Conservation (phyloP, 805 yeast genomes). For the Nakazawaea sp. region DNA sequence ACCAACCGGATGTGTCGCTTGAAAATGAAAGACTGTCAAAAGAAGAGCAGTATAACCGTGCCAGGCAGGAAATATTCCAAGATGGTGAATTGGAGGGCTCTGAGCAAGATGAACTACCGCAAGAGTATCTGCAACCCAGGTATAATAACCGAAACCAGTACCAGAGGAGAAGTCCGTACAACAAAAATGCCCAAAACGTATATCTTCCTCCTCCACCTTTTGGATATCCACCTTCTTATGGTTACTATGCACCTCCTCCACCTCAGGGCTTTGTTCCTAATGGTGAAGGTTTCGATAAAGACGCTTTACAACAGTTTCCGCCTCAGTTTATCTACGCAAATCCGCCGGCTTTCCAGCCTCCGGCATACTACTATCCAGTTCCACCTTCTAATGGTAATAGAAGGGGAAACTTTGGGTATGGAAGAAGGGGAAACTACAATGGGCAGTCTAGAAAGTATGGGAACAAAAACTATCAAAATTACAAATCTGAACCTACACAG, state of each 20-base stretch:
- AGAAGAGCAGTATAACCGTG: slow-evolving; percentile 34
- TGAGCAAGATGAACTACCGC: too few species aligned
- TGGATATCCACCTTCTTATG: background rate
- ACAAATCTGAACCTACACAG: too few species aligned
- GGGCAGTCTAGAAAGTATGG: background rate
- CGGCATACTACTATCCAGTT: slow-evolving; percentile 6
- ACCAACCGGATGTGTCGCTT: slow-evolving; percentile 11
- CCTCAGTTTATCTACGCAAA: background rate
- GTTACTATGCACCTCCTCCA: too few species aligned
- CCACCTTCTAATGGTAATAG: slow-evolving; percentile 1
- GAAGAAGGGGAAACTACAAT: slow-evolving; percentile 3
- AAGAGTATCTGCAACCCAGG: too few species aligned
- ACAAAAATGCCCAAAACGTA: background rate
- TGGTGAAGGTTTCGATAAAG: too few species aligned
- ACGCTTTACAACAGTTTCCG: too few species aligned
- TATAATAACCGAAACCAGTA: slow-evolving; percentile 3
- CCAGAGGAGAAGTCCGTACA: slow-evolving; percentile 3
- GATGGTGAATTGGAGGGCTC: slow-evolving; percentile 22
- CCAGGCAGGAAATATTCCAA: slow-evolving; percentile 31
- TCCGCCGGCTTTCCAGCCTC: background rate
- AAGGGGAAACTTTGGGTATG: slow-evolving; percentile 3
- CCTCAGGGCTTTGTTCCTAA: too few species aligned
- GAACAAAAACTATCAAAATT: too few species aligned
- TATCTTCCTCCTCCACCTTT: slow-evolving; percentile 1
- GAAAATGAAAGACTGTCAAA: slow-evolving; percentile 31